Base-by-base conservation (phyloP, 768 basidiomycete species). In the Megacollybia marginata region DNA sequence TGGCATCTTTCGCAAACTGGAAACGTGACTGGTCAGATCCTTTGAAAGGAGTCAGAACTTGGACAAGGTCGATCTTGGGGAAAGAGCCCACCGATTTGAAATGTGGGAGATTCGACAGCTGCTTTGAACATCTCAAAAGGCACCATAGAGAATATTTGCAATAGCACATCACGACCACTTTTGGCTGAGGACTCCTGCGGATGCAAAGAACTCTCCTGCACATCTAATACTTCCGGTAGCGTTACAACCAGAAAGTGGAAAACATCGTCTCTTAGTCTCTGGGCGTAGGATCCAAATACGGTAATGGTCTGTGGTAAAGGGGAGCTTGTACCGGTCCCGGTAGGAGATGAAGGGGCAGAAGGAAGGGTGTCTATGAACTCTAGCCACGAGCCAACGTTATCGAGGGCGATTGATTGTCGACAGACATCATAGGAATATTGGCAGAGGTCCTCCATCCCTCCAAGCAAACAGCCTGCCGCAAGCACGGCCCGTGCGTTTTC, bases 51-150 rank as follows among this genome's bases (percentile, higher is more conserved):
- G 4, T n/a, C 28, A 33, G 42, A n/a, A 46, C 9, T 18, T 52
- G 43, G 20, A 55, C 47, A 38, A 59, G 48, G 47, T 52, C 50
- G 54, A 59, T 49, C 28, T n/a, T 23, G 33, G 43, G 54, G 42
- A 43, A 47, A 28, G 31, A 32, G 48, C 52, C 46, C 44, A 88
- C 89, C 89, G 53, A 92, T 86, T 63, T 83, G 78, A 70, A 91
- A 90, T 20, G 73, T 75, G 28, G 85, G 81, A 2, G 85, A 86
- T 67, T 90, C 88, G 48, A 92, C 75, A 35, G 85, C 88, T 18
- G 75, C 73, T 67, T 91, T 91, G 67, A 92, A 92, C 66, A 90
- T 75, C 52, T 92, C 90, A 64, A 92, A 94, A 4, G 92, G 90
- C 44, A 92, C 83, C 48, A 74, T 75, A 20, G 86, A 78, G 68